Evolutionary conservation across 371 early-diverging fungal species (phyloP).

Genomic region (Syncephalis fuscata): DNA sequence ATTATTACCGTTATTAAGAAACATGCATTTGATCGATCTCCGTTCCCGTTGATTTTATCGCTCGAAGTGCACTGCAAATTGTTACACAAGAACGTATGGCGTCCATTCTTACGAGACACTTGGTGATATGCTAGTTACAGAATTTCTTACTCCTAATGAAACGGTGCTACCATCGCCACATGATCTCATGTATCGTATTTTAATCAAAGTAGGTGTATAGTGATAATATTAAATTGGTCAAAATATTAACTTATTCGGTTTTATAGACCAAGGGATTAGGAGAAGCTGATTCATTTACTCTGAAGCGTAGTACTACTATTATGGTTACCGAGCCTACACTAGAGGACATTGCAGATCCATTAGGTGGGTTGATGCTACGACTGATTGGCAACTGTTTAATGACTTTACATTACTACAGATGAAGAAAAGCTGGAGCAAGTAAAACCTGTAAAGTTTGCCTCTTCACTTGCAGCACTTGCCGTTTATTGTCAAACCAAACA

Average conservation of each 20-base stretch:
- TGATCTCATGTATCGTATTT: constrained; percentile 34
- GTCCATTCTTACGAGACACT: constrained; percentile 30
- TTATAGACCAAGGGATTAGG: neutral
- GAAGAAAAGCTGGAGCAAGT: too few relatives aligned
- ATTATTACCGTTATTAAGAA: constrained; percentile 52
- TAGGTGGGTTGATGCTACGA: too few relatives aligned
- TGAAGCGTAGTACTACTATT: neutral
- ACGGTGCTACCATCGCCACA: constrained; percentile 43
- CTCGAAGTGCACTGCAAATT: constrained; percentile 60
- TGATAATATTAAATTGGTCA: neutral
- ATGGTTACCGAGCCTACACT: neutral
- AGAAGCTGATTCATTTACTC: neutral
- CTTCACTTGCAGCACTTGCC: constrained; percentile 37
- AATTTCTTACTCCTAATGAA: constrained; percentile 17
- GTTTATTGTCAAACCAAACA: constrained; percentile 48
- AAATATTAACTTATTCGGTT: neutral
- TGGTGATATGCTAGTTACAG: constrained; percentile 35
- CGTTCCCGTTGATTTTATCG: constrained; percentile 65
- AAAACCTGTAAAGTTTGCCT: constrained; percentile 20
- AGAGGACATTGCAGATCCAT: neutral
- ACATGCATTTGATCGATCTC: constrained; percentile 60
- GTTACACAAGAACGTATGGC: constrained; percentile 61
- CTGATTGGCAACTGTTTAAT: too few relatives aligned
- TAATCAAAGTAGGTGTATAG: constrained; percentile 46
- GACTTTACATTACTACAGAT: too few relatives aligned